Evolutionary conservation across 164 flowering plant species (phyloP), one percentile per base, ranked within the genome.

Genomic region (Aristolochia fimbriata): DNA sequence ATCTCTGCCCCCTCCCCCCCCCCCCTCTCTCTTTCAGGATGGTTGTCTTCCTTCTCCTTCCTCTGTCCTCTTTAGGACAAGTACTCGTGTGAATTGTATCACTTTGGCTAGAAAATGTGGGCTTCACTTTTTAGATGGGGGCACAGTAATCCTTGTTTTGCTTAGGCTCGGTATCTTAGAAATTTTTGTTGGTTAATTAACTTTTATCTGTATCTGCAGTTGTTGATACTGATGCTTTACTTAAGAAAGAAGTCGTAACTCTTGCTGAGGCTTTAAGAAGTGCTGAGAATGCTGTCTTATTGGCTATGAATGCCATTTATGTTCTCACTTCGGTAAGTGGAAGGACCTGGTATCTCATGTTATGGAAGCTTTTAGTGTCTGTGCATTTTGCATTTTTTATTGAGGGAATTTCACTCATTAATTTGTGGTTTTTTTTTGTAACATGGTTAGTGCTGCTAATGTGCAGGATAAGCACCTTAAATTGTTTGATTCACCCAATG

Each of bases 211-310:
- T 56, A 12, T 19, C 37, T 16, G 24, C 85, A 93, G 98, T 78
- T 71, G 80, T 93, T 56, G 94, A 93, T 61, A 80, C 86, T 58
- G 89, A 89, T 70, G 63, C 66, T 21, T 78, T 93, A 46, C 86
- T 93, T 9, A 71, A 80, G 64, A 81, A 76, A 68, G 96, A 90
- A 69, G 70, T 81, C 63, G 81, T 93, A 19, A 93, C 98, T 58
- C 74, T 93, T 43, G 90, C 88, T 66, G 97, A 93, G 73, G 98
- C 98, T 64, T 55, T 90, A 65, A 81, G 66, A 72, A 81, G 83
- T 74, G 89, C 92, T 60, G 81, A 87, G 67, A 82, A 73, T 78
- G 97, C 92, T 74, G 87, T 84, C 71, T 62, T 79, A 52, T 65
- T 83, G 75, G 86, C 92, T 27, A 70, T 86, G 60, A 83, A 82